Evolutionary conservation across 169 alveolate genomes (phyloP).

Genomic region (Neospora caninum): DNA sequence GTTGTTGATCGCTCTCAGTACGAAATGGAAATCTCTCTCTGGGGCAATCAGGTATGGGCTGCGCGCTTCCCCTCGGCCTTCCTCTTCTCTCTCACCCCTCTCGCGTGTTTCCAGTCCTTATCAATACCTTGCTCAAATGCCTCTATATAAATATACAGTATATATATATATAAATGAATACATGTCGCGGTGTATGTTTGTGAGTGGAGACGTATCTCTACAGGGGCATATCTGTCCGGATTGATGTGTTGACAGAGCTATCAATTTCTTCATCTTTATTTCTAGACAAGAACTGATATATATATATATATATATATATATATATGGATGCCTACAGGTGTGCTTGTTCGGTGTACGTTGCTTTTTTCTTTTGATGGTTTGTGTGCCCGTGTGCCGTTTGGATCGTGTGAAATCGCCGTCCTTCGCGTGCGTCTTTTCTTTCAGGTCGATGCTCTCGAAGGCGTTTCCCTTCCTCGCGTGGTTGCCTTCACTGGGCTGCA

Average conservation of each 20-base stretch:
- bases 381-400: not conserved
- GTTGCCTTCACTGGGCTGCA: constrained; percentile 55
- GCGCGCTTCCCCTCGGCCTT: not conserved
- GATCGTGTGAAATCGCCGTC: not conserved
- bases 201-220: too few relatives aligned
- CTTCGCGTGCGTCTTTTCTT: not conserved
- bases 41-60: constrained; percentile 54
- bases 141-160: too few relatives aligned
- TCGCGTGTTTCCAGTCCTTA: not conserved
- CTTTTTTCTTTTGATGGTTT: not conserved
- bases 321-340: too few relatives aligned
- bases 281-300: too few relatives aligned
- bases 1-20: constrained; percentile 58
- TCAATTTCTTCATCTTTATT: too few relatives aligned
- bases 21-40: constrained; percentile 64
- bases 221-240: too few relatives aligned
- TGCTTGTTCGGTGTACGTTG: too few relatives aligned
- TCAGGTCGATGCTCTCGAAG: constrained; percentile 21
- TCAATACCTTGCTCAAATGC: too few relatives aligned
- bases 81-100: not conserved
- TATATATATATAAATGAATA: too few relatives aligned
- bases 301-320: too few relatives aligned
- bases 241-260: too few relatives aligned
- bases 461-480: constrained; percentile 42
- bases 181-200: too few relatives aligned